Evolutionary conservation across 2,329 filamentous ascomycete genomes (phyloP).

Genomic region (Thyridium curvatum): DNA sequence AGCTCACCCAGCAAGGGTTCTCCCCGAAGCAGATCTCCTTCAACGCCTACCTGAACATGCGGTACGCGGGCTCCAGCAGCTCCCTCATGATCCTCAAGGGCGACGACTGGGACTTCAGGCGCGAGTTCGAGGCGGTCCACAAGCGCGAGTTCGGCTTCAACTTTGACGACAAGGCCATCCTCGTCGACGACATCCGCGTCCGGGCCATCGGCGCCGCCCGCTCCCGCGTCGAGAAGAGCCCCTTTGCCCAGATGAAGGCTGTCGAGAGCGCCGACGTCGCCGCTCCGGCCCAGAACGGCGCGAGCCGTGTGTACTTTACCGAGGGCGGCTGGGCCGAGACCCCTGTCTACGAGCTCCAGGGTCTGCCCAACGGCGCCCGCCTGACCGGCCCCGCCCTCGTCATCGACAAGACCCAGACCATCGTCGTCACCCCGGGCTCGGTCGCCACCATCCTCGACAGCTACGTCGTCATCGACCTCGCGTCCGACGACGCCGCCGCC

Average conservation of each 20-base stretch:
- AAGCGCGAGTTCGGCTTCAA: constrained; percentile 69
- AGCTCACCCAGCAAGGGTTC: constrained; percentile 48
- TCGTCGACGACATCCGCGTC: constrained; percentile 65
- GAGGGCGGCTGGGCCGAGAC: constrained; percentile 44
- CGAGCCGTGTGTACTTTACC: constrained; percentile 46
- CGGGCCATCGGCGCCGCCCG: constrained; percentile 60
- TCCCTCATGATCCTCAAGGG: constrained; percentile 61
- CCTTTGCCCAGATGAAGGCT: constrained; percentile 52
- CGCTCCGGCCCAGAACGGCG: too few species aligned
- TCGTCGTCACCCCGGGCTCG: constrained; percentile 60
- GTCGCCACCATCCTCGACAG: constrained; percentile 59
- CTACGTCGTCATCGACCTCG: constrained; percentile 68
- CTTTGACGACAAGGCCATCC: constrained; percentile 57
- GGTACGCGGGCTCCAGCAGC: constrained; percentile 84
- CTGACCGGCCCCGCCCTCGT: constrained; percentile 61
- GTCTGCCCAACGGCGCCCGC: constrained; percentile 52
- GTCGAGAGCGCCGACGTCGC: too few species aligned
- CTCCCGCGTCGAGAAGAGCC: constrained; percentile 55
- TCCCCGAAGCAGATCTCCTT: constrained; percentile 66
- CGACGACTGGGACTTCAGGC: constrained; percentile 57
- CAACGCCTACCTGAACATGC: constrained; percentile 90
- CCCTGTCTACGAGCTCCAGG: constrained; percentile 60
- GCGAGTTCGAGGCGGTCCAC: constrained; percentile 62
- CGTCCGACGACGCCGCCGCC: constrained; percentile 31
- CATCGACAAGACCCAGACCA: constrained; percentile 62